Evolutionary conservation across 345 rosid species (phyloP), one percentile per base, ranked within the genome.

Genomic region (Conringia planisiliqua): DNA sequence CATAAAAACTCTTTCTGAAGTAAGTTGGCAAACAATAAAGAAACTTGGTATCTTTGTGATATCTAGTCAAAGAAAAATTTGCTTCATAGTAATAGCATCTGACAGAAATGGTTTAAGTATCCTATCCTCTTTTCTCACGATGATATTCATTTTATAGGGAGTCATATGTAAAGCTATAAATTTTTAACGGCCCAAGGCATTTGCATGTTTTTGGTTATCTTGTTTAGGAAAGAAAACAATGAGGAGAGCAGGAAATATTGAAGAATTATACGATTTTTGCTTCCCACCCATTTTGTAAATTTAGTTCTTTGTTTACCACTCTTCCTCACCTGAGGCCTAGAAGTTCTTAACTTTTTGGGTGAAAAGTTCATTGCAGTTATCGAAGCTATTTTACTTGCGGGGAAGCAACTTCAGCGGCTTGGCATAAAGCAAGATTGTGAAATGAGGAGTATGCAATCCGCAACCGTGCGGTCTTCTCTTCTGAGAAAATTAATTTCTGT

Each of bases 331-430:
- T 14, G 12, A 10, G 66, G 71, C 76, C 32, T 75, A 68, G 63
- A 67, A 47, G 35, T 51, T 77, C 73, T 78, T 75, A 79, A 79
- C 72, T 76, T 44, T 81, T 77, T 74, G 69, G 70, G 66, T 74
- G 75, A 65, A 44, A 84, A 94, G 98, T 94, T 94, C 73, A 85
- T 90, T 66, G 88, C 89, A 82, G 97, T 94, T 79, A 83, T 94
- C 73, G 87, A 90, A 84, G 87, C 93, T 70, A 83, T 88, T 75
- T 75, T 91, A 74, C 78, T 61, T 77, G 86, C 95, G 75, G 96
- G 91, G 40, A 88, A 90, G 70, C 91, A 85, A 76, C 87, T 94
- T 80, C 85, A 82, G 85, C 84, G 64, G 46, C 88, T 91, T 82
- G 69, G 81, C 55, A 27, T 85, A 68, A 82, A 79, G 38, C 86